A percentile compares a stretch with the other conserved stretches of the same genome.
Conservation (phyloP, 495 filamentous ascomycete species). For the Tricharina praecox region DNA sequence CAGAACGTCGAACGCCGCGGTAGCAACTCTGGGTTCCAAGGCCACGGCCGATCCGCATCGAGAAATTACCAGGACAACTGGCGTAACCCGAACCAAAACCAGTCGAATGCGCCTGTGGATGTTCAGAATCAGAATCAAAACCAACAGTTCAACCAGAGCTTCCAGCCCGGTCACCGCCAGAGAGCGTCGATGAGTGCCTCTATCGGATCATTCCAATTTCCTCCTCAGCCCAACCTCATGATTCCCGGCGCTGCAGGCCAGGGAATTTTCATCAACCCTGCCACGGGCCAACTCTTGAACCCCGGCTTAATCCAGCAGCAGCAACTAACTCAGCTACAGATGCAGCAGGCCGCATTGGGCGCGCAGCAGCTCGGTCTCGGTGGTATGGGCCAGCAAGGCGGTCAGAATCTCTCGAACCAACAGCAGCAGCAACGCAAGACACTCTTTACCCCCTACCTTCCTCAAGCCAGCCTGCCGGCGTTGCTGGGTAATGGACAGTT, state of each 20-base stretch:
- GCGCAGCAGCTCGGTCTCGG: slow-evolving; percentile 49
- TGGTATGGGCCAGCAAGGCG: slow-evolving; percentile 41
- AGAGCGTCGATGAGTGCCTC: slow-evolving; percentile 68
- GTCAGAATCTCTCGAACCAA: slow-evolving; percentile 48
- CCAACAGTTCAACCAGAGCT: slow-evolving; percentile 48
- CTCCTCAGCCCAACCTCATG: slow-evolving; percentile 73
- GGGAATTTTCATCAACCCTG: slow-evolving; percentile 26
- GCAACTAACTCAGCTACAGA: slow-evolving; percentile 75
- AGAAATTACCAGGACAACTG: slow-evolving; percentile 96
- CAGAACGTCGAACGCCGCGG: slow-evolving; percentile 33
- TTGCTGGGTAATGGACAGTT: slow-evolving; percentile 82
- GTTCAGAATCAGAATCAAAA: slow-evolving; percentile 35
- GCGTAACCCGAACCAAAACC: slow-evolving; percentile 67
- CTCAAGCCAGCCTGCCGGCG: slow-evolving; percentile 84
- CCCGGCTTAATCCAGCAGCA: slow-evolving; percentile 72
- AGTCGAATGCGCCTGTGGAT: slow-evolving; percentile 24
- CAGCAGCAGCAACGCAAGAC: slow-evolving; percentile 94
- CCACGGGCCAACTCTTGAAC: slow-evolving; percentile 44
- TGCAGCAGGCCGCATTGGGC: slow-evolving; percentile 70
- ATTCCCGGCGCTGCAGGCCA: slow-evolving; percentile 30
- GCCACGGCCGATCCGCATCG: slow-evolving; percentile 64
- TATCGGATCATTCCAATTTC: slow-evolving; percentile 79
- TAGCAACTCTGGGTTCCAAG: slow-evolving; percentile 28
- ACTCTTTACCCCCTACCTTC: slow-evolving; percentile 92
- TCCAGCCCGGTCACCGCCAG: slow-evolving; percentile 82